Evolutionary conservation across 2,329 filamentous ascomycete species (phyloP).

Genomic region (Trichoderma polysporum): DNA sequence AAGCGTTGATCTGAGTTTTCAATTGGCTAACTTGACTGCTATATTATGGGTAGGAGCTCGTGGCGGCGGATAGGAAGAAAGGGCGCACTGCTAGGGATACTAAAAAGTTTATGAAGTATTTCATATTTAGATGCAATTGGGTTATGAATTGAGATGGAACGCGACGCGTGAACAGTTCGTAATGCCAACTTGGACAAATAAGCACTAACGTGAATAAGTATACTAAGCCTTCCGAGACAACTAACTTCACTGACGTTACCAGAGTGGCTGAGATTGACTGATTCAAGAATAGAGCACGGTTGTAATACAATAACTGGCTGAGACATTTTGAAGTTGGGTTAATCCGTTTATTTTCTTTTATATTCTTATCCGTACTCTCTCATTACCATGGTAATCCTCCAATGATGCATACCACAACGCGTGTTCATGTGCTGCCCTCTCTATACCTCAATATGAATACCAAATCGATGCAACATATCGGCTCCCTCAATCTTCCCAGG

Average conservation of each 20-base stretch:
- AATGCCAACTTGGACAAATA: neutral
- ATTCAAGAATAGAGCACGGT: neutral
- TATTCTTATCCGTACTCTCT: too few species aligned
- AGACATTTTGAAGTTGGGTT: too few species aligned
- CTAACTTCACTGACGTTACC: neutral
- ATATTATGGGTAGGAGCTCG: neutral
- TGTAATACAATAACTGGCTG: neutral
- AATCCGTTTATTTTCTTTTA: too few species aligned
- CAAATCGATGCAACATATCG: too few species aligned
- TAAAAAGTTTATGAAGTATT: neutral
- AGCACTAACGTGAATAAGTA: neutral
- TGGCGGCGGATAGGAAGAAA: neutral
- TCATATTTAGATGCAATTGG: neutral
- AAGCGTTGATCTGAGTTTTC: neutral
- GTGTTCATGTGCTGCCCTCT: too few species aligned
- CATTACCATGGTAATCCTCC: too few species aligned
- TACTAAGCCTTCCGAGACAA: neutral
- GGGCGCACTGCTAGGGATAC: neutral
- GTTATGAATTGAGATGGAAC: neutral
- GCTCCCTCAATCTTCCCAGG: too few species aligned
- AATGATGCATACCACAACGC: too few species aligned
- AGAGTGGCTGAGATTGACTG: neutral
- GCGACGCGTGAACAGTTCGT: neutral
- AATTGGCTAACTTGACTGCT: neutral
- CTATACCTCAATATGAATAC: too few species aligned